Conservation (phyloP, 345 rosid genomes). For the Laguncularia racemosa region DNA sequence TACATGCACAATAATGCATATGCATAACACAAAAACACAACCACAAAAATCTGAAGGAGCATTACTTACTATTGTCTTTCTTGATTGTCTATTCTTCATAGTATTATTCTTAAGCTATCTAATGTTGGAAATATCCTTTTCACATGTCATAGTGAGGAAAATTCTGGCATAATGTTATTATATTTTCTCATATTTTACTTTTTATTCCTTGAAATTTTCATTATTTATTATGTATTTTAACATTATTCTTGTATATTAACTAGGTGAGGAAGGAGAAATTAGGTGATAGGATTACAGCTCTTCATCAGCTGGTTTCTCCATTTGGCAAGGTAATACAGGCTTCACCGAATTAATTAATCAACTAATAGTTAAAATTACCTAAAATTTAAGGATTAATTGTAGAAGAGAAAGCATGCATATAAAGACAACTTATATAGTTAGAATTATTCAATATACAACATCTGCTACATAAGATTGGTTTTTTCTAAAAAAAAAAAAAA, state of each 20-base stretch:
- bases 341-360: not conserved
- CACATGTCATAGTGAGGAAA: conserved; percentile 3
- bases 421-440: too few relatives aligned
- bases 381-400: too few relatives aligned
- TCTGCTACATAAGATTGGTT: too few relatives aligned
- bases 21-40: conserved; percentile 28
- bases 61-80: conserved; percentile 48
- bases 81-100: conserved; percentile 63
- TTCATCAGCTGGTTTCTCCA: conserved; percentile 96
- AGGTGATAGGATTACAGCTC: conserved; percentile 82
- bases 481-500: too few relatives aligned
- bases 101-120: conserved; percentile 34
- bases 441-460: too few relatives aligned
- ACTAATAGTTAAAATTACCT: not conserved
- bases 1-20: conserved; percentile 24
- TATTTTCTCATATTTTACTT: too few relatives aligned
- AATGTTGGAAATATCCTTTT: conserved; percentile 2
- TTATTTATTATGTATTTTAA: too few relatives aligned
- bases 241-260: not conserved
- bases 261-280: conserved; percentile 90
- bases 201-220: too few relatives aligned
- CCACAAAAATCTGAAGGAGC: conserved; percentile 30
- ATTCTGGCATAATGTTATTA: not conserved
- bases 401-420: too few relatives aligned
- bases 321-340: conserved; percentile 68